phyloP scores from a whole-genome alignment of 2,329 filamentous ascomycete species.

The Meredithiella fracta region DNA sequence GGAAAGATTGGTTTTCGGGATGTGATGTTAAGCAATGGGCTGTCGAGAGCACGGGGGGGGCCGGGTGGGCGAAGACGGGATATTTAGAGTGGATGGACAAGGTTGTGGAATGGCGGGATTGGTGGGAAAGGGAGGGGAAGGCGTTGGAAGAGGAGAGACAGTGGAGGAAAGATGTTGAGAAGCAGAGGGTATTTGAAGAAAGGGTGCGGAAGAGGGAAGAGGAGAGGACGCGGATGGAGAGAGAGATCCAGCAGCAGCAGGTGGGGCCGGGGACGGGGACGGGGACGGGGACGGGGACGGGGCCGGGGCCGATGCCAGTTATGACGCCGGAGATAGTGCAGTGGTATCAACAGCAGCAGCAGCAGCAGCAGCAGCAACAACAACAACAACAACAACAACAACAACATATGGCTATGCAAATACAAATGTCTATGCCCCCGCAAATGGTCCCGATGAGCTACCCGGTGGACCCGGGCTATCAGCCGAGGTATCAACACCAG shows the following conservation, averaged over 20 bases:
- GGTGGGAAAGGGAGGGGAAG: not conserved
- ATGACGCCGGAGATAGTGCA: not conserved
- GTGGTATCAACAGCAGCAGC: not conserved
- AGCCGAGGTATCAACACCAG: too few relatives aligned
- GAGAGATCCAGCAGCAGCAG: not conserved
- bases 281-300: not conserved
- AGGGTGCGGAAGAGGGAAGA: not conserved
- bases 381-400: not conserved
- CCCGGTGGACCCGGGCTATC: too few relatives aligned
- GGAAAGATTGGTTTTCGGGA: conserved; percentile 4
- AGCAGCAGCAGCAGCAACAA: not conserved
- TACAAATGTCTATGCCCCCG: not conserved
- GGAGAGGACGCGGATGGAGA: not conserved
- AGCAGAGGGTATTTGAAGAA: not conserved
- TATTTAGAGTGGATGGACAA: not conserved
- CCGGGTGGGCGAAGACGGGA: not conserved
- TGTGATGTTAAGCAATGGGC: conserved; percentile 6
- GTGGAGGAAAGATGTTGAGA: not conserved
- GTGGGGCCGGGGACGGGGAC: not conserved
- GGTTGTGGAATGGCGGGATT: not conserved
- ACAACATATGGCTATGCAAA: not conserved
- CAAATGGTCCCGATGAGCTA: not conserved
- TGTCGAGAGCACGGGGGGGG: conserved; percentile 1
- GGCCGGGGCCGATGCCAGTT: not conserved
- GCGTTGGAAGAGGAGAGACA: not conserved